Evolutionary conservation across 257 asterid species (phyloP), one percentile per base, ranked within the genome.

Genomic region (Lycium barbarum): DNA sequence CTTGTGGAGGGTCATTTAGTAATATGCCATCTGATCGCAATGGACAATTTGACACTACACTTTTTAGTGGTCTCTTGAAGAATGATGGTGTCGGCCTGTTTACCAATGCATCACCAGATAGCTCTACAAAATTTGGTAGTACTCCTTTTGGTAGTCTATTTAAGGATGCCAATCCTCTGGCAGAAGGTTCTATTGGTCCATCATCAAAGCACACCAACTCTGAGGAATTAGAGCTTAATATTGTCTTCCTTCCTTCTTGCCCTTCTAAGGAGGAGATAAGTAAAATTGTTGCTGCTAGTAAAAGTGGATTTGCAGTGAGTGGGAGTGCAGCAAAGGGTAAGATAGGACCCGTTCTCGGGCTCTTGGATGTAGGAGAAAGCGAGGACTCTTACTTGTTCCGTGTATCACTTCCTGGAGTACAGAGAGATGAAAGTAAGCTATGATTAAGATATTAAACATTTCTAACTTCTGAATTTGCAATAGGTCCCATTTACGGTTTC

Each of bases 401-500:
- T 2, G 92, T 94, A n/a, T 90, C 98, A 17, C 99, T 96, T 80
- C 98, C 99, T 1, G 99, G 99, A 54, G 98, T 96, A 55, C 87
- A 61, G 91, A 91, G 98, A 90, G 97, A 96, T 79, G 95, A 91
- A 87, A 89, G 99, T 94, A 90, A 92, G 97, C 89, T 49, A 47
- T 18, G 53, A 5, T 38, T n/a, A 11, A 15, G 12, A 18, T 71
- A 9, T 11, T 0, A 2, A 12, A 73, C 45, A 45, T n/a, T 43
- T 9, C 9, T 43, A 33, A 71, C 9, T 1, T 2, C 5, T 71
- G 54, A 71, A 71, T 18, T 71, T 40, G 55, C 13, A 12, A 40
- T 18, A 18, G 12, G 15, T 71, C 57, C 80, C 54, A n/a, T 53
- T n/a, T 43, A 43, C 58, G 43, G 33, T 18, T 72, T 43, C 18